These are phyloP conservation scores for Gynostemma pentaphyllum DNA, from an alignment of 306 rosid species.

Conservation along the genomic window DNA sequence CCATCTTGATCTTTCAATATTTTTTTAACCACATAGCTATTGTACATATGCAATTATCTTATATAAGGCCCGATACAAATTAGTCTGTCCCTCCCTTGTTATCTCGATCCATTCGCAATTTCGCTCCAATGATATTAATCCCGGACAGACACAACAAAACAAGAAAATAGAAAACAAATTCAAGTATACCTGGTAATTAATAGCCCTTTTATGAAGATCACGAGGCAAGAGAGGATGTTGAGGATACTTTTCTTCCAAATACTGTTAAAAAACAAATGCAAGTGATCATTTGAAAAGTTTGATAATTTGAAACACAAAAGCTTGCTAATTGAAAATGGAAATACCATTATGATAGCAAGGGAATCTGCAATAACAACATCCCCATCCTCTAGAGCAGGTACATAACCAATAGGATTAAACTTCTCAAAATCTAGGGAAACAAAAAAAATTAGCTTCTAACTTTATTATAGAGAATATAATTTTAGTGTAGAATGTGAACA, in stretches of 20 bases:
- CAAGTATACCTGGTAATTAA: constrained; percentile 77
- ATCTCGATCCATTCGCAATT: background rate
- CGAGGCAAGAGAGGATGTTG: constrained; percentile 53
- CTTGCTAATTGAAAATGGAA: background rate
- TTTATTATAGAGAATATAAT: background rate
- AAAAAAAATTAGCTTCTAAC: background rate
- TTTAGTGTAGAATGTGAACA: too few relatives aligned
- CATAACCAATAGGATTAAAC: constrained; percentile 56
- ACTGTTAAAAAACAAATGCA: constrained; percentile 24
- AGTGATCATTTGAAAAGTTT: background rate
- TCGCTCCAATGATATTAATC: background rate
- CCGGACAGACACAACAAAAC: background rate
- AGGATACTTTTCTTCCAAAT: constrained; percentile 81
- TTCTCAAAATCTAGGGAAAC: constrained; percentile 27
- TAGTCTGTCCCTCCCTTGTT: too few relatives aligned
- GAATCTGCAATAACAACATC: constrained; percentile 39
- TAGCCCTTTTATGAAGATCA: constrained; percentile 39
- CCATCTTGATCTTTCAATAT: background rate
- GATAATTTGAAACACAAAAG: background rate
- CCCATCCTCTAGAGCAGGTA: constrained; percentile 55
- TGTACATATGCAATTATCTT: too few relatives aligned
- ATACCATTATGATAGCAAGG: constrained; percentile 56
- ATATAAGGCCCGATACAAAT: too few relatives aligned
- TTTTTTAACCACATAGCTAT: background rate
- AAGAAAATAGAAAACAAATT: too few relatives aligned